A percentile compares a stretch with the other conserved stretches of the same genome.
phyloP scores from a whole-genome alignment of 2,329 filamentous ascomycete species.

The Scleromitrula shiraiana region DNA sequence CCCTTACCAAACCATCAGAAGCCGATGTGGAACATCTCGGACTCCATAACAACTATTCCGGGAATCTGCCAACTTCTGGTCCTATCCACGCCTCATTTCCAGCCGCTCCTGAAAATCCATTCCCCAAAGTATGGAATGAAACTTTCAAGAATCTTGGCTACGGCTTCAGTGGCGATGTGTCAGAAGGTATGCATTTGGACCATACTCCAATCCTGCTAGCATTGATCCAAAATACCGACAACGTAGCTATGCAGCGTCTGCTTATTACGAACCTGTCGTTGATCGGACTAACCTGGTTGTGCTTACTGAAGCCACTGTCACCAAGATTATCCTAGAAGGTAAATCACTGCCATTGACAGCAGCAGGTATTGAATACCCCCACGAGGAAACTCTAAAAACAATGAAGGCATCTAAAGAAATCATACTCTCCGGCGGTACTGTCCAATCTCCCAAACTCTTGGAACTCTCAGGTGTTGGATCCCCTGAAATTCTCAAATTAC shows the following conservation, averaged over 20 bases:
- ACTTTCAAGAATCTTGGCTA: not conserved
- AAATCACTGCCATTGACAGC: conserved; percentile 32
- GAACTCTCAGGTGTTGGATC: not conserved
- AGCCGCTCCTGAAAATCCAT: too few species aligned
- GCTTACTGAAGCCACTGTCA: conserved; percentile 77
- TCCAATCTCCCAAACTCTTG: conserved; percentile 1
- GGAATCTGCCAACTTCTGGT: too few species aligned
- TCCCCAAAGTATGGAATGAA: not conserved
- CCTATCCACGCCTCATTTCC: too few species aligned
- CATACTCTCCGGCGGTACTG: not conserved
- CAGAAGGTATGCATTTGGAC: not conserved
- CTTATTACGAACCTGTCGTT: conserved; percentile 14
- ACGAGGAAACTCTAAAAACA: conserved; percentile 2
- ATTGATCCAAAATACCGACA: conserved; percentile 10
- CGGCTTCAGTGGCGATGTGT: not conserved
- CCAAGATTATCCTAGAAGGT: conserved; percentile 42
- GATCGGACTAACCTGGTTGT: conserved; percentile 59
- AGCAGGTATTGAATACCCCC: conserved; percentile 17
- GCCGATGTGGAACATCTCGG: too few species aligned
- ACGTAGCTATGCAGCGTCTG: conserved; percentile 15
- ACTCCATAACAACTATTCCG: too few species aligned
- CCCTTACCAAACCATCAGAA: too few species aligned
- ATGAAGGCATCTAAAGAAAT: not conserved
- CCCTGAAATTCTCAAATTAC: not conserved
- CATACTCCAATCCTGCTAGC: conserved; percentile 40